phyloP scores from a whole-genome alignment of 805 yeast genomes.

The Yamadazyma olivae region DNA sequence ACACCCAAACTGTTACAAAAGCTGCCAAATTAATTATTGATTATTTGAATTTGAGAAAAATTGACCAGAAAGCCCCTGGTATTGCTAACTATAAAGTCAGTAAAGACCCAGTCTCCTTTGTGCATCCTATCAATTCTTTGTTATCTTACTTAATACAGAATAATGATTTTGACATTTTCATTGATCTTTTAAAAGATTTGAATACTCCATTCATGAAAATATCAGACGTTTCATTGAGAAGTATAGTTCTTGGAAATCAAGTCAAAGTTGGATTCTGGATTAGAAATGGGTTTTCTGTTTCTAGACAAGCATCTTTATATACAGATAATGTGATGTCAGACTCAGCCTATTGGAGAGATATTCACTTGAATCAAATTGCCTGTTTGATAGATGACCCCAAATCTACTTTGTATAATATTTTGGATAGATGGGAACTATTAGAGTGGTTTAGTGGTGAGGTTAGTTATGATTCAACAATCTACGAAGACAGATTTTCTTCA shows the following conservation, averaged over 20 bases:
- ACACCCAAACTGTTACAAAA: conserved; percentile 16
- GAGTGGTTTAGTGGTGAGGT: conserved; percentile 45
- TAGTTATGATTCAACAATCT: conserved; percentile 32
- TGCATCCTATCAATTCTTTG: conserved; percentile 59
- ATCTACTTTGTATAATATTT: conserved; percentile 32
- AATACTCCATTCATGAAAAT: conserved; percentile 40
- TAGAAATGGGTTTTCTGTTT: conserved; percentile 60
- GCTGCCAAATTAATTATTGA: conserved; percentile 30
- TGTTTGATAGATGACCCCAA: conserved; percentile 37
- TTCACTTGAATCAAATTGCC: conserved; percentile 46
- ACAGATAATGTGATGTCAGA: conserved; percentile 41
- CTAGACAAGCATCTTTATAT: conserved; percentile 50
- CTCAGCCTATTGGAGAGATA: conserved; percentile 38
- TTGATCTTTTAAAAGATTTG: conserved; percentile 10
- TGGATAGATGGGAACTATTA: conserved; percentile 57
- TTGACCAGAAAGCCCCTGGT: conserved; percentile 23
- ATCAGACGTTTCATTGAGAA: conserved; percentile 57
- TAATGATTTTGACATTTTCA: conserved; percentile 23
- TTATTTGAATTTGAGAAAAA: conserved; percentile 25
- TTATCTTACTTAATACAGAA: conserved; percentile 44
- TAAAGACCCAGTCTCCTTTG: conserved; percentile 49
- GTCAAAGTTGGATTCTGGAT: conserved; percentile 68
- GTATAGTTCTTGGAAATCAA: conserved; percentile 60
- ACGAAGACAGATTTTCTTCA: conserved; percentile 46
- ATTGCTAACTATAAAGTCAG: conserved; percentile 44